Percentiles rank a stretch among this genome's conserved stretches.
Conservation (phyloP, 2,329 filamentous ascomycete species). For the Bipolaris sorokiniana region DNA sequence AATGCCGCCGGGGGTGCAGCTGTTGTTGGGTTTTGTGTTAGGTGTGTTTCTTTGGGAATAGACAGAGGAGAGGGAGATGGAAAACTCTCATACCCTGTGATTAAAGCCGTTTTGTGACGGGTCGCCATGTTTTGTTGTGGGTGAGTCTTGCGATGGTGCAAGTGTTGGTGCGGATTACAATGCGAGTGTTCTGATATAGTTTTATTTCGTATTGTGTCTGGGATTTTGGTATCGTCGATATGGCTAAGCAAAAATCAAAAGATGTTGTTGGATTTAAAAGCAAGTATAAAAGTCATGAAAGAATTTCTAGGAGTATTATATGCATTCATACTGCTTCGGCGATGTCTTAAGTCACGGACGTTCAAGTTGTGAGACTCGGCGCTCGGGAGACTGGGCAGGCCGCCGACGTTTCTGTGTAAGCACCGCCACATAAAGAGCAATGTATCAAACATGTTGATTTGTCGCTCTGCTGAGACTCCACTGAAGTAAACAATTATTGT, state of each 20-base stretch:
- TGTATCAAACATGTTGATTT: no score
- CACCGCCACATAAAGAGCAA: no score
- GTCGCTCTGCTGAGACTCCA: no score
- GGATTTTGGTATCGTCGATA: background rate
- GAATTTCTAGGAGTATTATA: background rate
- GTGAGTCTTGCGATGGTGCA: background rate
- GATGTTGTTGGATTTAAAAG: background rate
- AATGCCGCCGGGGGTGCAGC: background rate
- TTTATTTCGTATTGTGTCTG: background rate
- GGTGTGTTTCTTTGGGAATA: background rate
- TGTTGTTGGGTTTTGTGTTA: background rate
- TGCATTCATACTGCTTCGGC: background rate
- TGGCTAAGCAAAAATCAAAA: background rate
- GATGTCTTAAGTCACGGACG: background rate
- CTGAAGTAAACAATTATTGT: no score
- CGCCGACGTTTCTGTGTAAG: background rate
- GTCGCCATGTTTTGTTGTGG: background rate
- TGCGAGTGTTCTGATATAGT: background rate
- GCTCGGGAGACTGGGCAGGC: conserved; percentile 2
- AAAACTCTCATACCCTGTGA: background rate
- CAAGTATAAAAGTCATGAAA: background rate
- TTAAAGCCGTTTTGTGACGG: background rate
- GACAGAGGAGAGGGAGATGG: background rate
- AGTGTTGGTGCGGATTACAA: background rate
- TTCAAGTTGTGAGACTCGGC: background rate